These are phyloP conservation scores for Penicillium malachiteum DNA, from an alignment of 495 filamentous ascomycete genomes.

Conservation along the genomic window DNA sequence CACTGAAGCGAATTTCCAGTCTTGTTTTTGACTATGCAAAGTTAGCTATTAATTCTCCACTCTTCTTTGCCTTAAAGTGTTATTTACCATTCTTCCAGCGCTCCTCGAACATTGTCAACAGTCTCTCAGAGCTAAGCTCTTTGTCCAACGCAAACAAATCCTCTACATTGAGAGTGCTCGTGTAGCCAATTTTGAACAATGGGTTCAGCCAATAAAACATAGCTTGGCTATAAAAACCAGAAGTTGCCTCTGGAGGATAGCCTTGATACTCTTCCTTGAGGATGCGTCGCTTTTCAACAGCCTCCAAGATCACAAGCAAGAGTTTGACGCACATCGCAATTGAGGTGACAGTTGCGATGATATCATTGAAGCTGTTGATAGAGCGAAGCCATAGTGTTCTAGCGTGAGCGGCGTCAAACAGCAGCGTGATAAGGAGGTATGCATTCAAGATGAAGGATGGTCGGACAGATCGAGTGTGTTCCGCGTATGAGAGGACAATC, in stretches of 20 bases:
- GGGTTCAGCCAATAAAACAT: slow-evolving; percentile 62
- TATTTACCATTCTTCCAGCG: slow-evolving; percentile 30
- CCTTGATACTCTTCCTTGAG: slow-evolving; percentile 41
- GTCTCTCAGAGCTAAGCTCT: slow-evolving; percentile 37
- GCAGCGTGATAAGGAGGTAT: slow-evolving; percentile 59
- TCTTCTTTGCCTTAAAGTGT: background rate
- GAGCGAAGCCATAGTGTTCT: slow-evolving; percentile 60
- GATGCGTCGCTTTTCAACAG: slow-evolving; percentile 52
- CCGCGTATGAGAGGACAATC: slow-evolving; percentile 50
- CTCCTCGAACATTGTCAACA: slow-evolving; percentile 37
- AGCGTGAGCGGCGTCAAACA: slow-evolving; percentile 56
- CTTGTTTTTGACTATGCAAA: slow-evolving; percentile 26
- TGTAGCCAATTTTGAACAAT: slow-evolving; percentile 52
- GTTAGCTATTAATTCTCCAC: slow-evolving; percentile 12
- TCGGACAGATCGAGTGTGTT: slow-evolving; percentile 54
- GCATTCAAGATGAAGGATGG: slow-evolving; percentile 60
- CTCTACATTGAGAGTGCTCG: slow-evolving; percentile 38
- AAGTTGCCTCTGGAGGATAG: slow-evolving; percentile 60
- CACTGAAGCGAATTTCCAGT: slow-evolving; percentile 44
- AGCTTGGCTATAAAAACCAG: slow-evolving; percentile 49
- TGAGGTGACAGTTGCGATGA: slow-evolving; percentile 48
- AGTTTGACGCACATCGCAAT: slow-evolving; percentile 46
- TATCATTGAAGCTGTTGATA: slow-evolving; percentile 26
- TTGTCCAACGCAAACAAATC: slow-evolving; percentile 50
- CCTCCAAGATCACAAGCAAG: slow-evolving; percentile 53